These are phyloP conservation scores for Apostasia shenzhenica DNA, from an alignment of 106 monocot genomes.

Conservation along the genomic window DNA sequence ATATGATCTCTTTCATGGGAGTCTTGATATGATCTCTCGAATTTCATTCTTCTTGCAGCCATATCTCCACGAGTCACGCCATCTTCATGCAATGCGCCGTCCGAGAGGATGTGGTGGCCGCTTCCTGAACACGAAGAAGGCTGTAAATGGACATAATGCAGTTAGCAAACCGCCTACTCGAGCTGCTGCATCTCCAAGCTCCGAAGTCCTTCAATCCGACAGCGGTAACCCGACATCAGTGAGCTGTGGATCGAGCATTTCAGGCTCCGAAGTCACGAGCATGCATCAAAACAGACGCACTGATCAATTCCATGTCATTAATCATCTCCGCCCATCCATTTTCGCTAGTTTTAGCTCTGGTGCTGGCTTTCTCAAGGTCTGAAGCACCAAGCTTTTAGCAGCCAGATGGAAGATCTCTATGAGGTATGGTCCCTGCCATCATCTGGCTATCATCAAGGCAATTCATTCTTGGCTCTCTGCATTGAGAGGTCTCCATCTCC, in stretches of 20 bases:
- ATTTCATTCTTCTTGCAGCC: constrained; percentile 5
- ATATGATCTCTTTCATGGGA: too few relatives aligned
- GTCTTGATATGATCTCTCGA: not conserved
- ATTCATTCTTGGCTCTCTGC: constrained; percentile 69
- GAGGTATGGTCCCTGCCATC: constrained; percentile 5
- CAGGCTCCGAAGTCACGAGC: constrained; percentile 51
- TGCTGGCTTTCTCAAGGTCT: constrained; percentile 34
- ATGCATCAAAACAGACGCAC: constrained; percentile 21
- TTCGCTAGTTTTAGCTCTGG: constrained; percentile 9
- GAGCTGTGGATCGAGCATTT: constrained; percentile 33
- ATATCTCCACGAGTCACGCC: constrained; percentile 3
- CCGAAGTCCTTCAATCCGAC: constrained; percentile 31
- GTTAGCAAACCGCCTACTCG: not conserved
- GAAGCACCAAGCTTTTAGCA: constrained; percentile 3
- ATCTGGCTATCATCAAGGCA: constrained; percentile 44
- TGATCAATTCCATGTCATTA: constrained; percentile 24
- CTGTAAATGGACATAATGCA: constrained; percentile 10
- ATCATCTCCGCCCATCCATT: constrained; percentile 28
- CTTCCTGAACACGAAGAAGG: constrained; percentile 3
- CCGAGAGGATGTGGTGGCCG: constrained; percentile 1
- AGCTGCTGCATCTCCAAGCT: constrained; percentile 32
- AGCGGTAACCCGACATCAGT: constrained; percentile 28
- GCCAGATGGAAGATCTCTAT: constrained; percentile 21
- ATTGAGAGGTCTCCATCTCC: not conserved
- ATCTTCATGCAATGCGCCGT: not conserved